These are phyloP conservation scores for Sugiyamaella chiloensis DNA, from an alignment of 805 yeast species.

Conservation along the genomic window DNA sequence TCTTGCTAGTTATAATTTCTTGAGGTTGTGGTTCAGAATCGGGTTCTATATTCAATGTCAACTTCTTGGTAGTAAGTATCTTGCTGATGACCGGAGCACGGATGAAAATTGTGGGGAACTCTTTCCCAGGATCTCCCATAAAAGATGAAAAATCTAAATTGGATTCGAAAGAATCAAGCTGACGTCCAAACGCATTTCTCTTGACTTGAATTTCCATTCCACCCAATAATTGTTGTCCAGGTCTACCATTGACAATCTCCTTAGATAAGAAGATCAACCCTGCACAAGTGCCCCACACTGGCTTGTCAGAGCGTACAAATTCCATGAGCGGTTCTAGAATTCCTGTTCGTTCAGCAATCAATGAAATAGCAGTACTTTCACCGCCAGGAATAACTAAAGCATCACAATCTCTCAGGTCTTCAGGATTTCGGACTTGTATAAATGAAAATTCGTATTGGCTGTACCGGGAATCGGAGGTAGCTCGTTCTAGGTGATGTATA, in stretches of 20 bases:
- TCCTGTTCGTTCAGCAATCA: conserved; percentile 63
- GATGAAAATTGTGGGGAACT: conserved; percentile 53
- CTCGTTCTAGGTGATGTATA: conserved; percentile 46
- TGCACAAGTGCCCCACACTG: conserved; percentile 87
- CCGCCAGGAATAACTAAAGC: conserved; percentile 67
- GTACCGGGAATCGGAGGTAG: conserved; percentile 24
- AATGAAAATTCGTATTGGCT: conserved; percentile 18
- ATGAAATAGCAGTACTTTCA: conserved; percentile 52
- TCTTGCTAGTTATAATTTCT: conserved; percentile 1
- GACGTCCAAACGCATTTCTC: conserved; percentile 79
- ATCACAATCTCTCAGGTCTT: conserved; percentile 49
- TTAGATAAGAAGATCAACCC: conserved; percentile 68
- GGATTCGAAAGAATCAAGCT: conserved; percentile 59
- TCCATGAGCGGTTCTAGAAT: conserved; percentile 52
- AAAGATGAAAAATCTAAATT: conserved; percentile 41
- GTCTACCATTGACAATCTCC: conserved; percentile 43
- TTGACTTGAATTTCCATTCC: conserved; percentile 62
- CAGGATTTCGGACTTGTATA: conserved; percentile 50
- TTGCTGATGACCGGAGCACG: conserved; percentile 69
- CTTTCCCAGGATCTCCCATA: conserved; percentile 29
- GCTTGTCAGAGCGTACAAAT: conserved; percentile 49
- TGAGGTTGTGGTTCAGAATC: neutral
- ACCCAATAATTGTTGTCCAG: conserved; percentile 56
- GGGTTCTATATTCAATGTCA: neutral
- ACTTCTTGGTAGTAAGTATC: conserved; percentile 10